Evolutionary conservation across 208 protist species (phyloP), one percentile per base, ranked within the genome.

Genomic region (Herpetomonas samuelpessoai): DNA sequence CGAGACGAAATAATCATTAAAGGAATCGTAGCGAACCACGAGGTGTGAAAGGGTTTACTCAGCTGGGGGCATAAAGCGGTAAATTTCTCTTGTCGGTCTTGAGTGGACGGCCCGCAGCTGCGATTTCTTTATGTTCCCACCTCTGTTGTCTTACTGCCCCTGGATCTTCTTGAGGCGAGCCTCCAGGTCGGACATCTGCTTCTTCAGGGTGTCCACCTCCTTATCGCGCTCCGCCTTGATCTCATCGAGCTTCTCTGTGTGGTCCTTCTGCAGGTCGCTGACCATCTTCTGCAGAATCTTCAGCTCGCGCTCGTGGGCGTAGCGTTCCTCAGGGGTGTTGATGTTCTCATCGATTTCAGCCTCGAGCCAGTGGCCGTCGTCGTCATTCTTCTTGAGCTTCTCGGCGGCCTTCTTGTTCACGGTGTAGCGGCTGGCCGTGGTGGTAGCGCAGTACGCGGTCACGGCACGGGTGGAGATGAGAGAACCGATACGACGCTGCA

Each of bases 321-420:
- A 94, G 26, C 79, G 83, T 59, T 94, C 88, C 69, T 94, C 84
- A 25, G 85, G 84, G 10, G 81, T 76, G 48, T 76, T 76, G 35
- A 91, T 81, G 57, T 91, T 91, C 61, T 91, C 79, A 25, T 92
- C 83, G 22, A 92, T 71, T 73, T 94, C 84, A n/a, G 88, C 88
- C 78, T 94, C 88, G 19, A 94, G 60, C 88, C 88, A 94, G 59
- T 83, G 82, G 39, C 76, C 75, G 55, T 91, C 84, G 12, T 92
- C 73, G 26, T 80, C 57, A 25, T 57, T 62, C 21, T 65, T 41
- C 31, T 70, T 46, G 9, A 81, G 46, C 50, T 86, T 85, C 62
- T 89, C 71, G 52, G 82, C 71, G 22, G 64, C 60, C 25, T 67
- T 70, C 57, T 81, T 83, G 39, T 75, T 74, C 25, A 71, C 57